phyloP scores from a whole-genome alignment of 2,329 filamentous ascomycete genomes.

The Cryphonectria japonica region DNA sequence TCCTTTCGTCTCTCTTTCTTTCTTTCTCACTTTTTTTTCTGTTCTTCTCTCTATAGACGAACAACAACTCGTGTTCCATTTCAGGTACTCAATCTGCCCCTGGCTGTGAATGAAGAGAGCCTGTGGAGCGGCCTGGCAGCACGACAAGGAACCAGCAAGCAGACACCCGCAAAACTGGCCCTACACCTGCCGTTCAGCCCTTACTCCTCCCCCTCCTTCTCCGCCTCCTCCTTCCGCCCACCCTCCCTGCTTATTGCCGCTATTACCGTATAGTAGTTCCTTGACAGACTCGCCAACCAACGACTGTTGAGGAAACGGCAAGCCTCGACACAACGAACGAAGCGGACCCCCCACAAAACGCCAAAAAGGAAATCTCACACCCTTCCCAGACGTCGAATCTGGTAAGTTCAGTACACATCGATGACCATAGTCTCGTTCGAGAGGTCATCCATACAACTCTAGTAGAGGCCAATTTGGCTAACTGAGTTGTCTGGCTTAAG shows the following conservation, averaged over 20 bases:
- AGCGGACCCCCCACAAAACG: neutral
- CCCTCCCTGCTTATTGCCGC: conserved; percentile 21
- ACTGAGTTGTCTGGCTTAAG: neutral
- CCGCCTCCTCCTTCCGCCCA: neutral
- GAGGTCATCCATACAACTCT: neutral
- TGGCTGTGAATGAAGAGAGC: neutral
- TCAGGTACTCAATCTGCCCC: neutral
- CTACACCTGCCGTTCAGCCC: neutral
- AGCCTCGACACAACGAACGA: neutral
- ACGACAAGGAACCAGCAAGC: conserved; percentile 22
- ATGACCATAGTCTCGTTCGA: neutral
- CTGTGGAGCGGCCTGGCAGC: conserved; percentile 20
- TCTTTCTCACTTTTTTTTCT: neutral
- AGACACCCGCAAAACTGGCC: conserved; percentile 8
- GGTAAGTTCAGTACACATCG: conserved; percentile 4
- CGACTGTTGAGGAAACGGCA: neutral
- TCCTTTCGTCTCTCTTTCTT: conserved; percentile 7
- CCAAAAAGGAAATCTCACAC: neutral
- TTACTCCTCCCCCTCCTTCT: conserved; percentile 2
- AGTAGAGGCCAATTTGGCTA: conserved; percentile 7
- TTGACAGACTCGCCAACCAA: neutral
- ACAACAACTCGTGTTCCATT: conserved; percentile 1
- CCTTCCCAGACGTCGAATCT: neutral
- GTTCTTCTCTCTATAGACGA: conserved; percentile 6
- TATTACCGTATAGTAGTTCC: conserved; percentile 14